A percentile compares a stretch with the other conserved stretches of the same genome.
Evolutionary conservation across 2,329 filamentous ascomycete genomes (phyloP).

Genomic region (Verticillium nonalfalfae): DNA sequence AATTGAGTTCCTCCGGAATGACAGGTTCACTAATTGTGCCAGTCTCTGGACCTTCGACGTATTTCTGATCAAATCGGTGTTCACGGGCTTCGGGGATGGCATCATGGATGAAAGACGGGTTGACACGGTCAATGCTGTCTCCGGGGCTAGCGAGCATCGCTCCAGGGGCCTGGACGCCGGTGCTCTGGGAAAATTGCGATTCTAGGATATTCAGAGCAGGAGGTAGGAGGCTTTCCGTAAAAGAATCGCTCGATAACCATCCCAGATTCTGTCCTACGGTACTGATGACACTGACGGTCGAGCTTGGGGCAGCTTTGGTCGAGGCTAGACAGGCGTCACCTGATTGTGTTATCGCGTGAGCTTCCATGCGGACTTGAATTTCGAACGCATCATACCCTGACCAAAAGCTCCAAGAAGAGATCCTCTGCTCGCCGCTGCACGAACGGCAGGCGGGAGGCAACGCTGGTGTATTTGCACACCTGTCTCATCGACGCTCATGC

Average conservation of each 20-base stretch:
- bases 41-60: neutral
- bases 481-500: conserved; percentile 1
- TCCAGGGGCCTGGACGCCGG: too few species aligned
- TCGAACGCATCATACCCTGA: neutral
- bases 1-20: neutral
- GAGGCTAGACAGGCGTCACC: neutral
- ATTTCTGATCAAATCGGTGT: neutral
- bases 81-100: neutral
- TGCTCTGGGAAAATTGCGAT: too few species aligned
- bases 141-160: too few species aligned
- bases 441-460: neutral
- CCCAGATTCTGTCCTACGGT: neutral
- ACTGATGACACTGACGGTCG: neutral
- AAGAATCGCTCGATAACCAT: neutral
- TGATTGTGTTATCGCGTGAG: neutral
- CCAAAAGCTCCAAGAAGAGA: neutral
- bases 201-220: neutral
- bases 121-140: neutral
- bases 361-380: neutral
- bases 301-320: neutral
- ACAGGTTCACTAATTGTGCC: neutral
- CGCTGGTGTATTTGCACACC: neutral
- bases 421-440: neutral
- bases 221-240: neutral
- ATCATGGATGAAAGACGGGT: neutral